Percentiles rank a stretch among this genome's conserved stretches.
Conservation (phyloP, 306 rosid species). For the Trifolium dubium region DNA sequence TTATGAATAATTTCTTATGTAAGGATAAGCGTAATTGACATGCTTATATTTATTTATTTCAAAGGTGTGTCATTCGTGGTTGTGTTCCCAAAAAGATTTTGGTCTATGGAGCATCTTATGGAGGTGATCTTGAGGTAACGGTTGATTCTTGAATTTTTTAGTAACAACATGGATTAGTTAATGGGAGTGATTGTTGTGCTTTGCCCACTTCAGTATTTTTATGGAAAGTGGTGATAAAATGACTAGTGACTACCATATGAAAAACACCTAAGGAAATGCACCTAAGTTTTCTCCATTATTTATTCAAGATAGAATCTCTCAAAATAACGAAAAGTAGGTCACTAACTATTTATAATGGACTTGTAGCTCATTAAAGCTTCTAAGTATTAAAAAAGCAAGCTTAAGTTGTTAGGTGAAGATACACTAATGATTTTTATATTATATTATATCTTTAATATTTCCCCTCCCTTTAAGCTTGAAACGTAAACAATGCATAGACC, state of each 20-base stretch:
- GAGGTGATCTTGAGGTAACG: constrained; percentile 87
- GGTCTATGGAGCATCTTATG: constrained; percentile 88
- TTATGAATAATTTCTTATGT: too few species aligned
- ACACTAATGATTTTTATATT: background rate
- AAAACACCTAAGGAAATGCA: too few species aligned
- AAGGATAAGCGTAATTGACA: too few species aligned
- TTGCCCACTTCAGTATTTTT: constrained; percentile 1
- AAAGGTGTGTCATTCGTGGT: constrained; percentile 96
- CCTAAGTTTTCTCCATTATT: background rate
- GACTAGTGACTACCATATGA: too few species aligned
- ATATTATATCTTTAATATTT: background rate
- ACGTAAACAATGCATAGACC: background rate
- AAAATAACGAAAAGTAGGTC: background rate
- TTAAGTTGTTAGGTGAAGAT: constrained; percentile 21
- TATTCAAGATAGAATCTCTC: background rate
- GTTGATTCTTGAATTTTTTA: constrained; percentile 20
- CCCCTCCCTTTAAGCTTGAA: background rate
- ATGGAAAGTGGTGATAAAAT: too few species aligned
- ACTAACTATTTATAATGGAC: constrained; percentile 3
- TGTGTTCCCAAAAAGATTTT: constrained; percentile 99
- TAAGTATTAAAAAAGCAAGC: constrained; percentile 1
- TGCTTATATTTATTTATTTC: constrained; percentile 40
- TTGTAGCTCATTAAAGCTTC: constrained; percentile 6
- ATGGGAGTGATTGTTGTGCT: background rate
- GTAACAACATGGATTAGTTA: constrained; percentile 29